Conservation (phyloP, 1,284 basidiomycete species). For the Apiotrichum montevideense region DNA sequence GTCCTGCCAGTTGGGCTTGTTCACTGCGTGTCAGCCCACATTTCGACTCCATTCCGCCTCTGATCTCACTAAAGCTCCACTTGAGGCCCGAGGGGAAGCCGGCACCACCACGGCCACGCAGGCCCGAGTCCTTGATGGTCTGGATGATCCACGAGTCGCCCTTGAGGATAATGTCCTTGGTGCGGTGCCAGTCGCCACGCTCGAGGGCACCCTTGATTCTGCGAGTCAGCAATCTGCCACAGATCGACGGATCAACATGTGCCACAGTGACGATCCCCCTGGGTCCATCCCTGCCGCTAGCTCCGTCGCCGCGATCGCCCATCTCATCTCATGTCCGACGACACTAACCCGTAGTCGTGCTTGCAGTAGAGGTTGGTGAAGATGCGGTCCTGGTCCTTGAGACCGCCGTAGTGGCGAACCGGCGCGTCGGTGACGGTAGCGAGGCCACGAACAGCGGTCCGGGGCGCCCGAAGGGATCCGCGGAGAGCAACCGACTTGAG, state of each 20-base stretch:
- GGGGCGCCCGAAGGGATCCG: not conserved
- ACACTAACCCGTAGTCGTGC: conserved; percentile 61
- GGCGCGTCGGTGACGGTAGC: conserved; percentile 69
- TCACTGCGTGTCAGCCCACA: conserved; percentile 44
- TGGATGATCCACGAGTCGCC: conserved; percentile 88
- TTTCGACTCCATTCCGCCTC: conserved; percentile 26
- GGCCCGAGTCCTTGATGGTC: conserved; percentile 89
- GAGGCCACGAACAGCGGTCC: conserved; percentile 38
- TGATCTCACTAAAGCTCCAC: conserved; percentile 78
- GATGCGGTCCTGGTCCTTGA: conserved; percentile 90
- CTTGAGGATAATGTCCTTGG: conserved; percentile 79
- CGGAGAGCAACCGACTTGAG: conserved; percentile 6
- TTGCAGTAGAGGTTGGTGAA: conserved; percentile 75
- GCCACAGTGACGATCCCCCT: too few species aligned
- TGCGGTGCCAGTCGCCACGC: conserved; percentile 95
- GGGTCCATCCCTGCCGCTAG: too few species aligned
- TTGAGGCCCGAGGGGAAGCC: conserved; percentile 97
- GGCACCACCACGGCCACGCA: conserved; percentile 92
- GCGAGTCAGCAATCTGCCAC: too few species aligned
- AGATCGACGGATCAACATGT: too few species aligned
- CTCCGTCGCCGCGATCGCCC: too few species aligned
- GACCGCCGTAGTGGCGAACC: conserved; percentile 76
- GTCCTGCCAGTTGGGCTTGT: conserved; percentile 97
- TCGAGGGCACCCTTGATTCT: conserved; percentile 74
- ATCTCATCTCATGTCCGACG: too few species aligned